These are phyloP conservation scores for Cubamyces sp. DNA, from an alignment of 768 basidiomycete genomes.

Conservation along the genomic window DNA sequence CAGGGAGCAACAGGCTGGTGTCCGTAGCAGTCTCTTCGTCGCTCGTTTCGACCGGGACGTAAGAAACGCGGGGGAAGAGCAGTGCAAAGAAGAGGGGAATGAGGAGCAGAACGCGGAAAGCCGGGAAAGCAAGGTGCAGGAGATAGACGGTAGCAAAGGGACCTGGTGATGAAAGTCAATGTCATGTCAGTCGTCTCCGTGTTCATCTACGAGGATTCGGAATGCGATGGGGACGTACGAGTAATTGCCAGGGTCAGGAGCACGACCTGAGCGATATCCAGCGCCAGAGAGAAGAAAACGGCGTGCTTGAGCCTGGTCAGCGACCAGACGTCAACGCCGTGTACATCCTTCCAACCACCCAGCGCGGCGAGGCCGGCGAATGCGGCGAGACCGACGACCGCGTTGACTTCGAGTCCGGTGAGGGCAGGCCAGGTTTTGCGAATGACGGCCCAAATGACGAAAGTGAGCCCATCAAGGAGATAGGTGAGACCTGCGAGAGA, in stretches of 20 bases:
- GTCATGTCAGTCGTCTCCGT: too few relatives aligned
- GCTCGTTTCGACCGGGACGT: constrained; percentile 53
- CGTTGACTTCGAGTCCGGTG: constrained; percentile 69
- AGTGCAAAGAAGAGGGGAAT: constrained; percentile 63
- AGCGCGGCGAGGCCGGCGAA: constrained; percentile 75
- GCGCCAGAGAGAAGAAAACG: constrained; percentile 52
- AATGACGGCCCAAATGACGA: constrained; percentile 66
- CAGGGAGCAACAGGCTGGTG: constrained; percentile 59
- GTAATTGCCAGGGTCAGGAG: constrained; percentile 37
- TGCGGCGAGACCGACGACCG: constrained; percentile 68
- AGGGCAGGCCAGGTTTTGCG: constrained; percentile 64
- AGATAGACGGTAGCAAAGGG: constrained; percentile 41
- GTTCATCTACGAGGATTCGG: neutral
- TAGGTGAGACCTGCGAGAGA: constrained; percentile 73
- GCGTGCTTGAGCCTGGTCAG: constrained; percentile 59
- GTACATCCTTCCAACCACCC: constrained; percentile 80
- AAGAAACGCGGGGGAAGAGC: constrained; percentile 65
- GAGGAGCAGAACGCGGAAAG: constrained; percentile 67
- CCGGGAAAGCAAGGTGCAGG: constrained; percentile 58
- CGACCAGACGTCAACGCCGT: constrained; percentile 71
- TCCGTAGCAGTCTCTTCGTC: constrained; percentile 44
- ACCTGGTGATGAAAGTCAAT: constrained; percentile 16
- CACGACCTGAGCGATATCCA: constrained; percentile 65
- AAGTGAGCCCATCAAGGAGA: constrained; percentile 76
- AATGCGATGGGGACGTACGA: constrained; percentile 6